Evolutionary conservation across 441 rosid genomes (phyloP), one percentile per base, ranked within the genome.

Genomic region (Kokia cookei): DNA sequence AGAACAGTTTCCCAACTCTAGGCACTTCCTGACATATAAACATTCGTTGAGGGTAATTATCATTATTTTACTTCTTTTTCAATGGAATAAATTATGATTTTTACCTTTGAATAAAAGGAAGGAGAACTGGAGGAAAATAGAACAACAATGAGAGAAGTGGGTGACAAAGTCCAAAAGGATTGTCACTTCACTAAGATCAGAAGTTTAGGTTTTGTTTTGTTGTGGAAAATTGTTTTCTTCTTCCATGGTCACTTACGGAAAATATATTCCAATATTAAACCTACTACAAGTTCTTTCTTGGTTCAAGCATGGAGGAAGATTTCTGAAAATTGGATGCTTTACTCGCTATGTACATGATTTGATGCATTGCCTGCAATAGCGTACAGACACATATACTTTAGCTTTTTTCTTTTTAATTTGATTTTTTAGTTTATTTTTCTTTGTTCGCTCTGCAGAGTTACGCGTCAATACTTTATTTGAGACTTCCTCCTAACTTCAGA

Each of bases 391-490:
- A 53, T 73, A 55, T 61, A 14, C 50, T 13, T 53, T n/a, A 7
- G 3, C 58, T 53, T 9, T 26, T 35, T 42, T 22, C 48, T 54
- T 40, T 40, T 7, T 19, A 40, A 11, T 35, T 60, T 73, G 22
- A 26, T 1, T 45, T 62, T 5, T 24, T 37, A 37, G 17, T 48
- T 67, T 66, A 3, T 2, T 74, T 40, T 58, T 66, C 32, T 4
- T 10, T 81, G 61, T 69, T 67, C 71, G 59, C 57, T 75, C 40
- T 70, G 62, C 89, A 94, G 99, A 93, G 93, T 71, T 95, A 95
- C 75, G 91, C 90, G 14, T 91, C 99, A 8, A 93, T 95, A 67
- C 94, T 95, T 53, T 95, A 95, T 84, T 80, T 91, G 76, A 89
- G 95, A 84, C 84, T 95, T 82, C 98, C 98, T 78, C 84, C 85